Conservation (phyloP, 2,329 filamentous ascomycete species). For the Xylaria sp. region DNA sequence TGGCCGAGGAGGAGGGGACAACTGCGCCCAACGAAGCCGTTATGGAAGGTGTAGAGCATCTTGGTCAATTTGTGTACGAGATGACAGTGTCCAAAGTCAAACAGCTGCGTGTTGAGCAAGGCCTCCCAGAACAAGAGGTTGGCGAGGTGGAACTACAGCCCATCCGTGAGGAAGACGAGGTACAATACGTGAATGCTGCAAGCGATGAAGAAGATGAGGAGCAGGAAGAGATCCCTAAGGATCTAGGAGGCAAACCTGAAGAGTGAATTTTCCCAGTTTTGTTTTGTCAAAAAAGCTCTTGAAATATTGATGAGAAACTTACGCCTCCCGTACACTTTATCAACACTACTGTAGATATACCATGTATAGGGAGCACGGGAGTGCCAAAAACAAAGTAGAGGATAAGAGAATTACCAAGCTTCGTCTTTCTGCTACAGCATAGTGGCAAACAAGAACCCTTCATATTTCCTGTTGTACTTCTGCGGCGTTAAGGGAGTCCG, state of each 20-base stretch:
- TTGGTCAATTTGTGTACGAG: conserved; percentile 95
- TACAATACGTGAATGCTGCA: conserved; percentile 39
- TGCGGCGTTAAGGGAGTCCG: neutral
- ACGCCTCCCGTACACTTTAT: neutral
- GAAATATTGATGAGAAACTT: neutral
- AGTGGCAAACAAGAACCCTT: neutral
- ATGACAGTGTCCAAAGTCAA: conserved; percentile 78
- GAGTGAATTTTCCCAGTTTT: conserved; percentile 3
- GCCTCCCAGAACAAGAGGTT: conserved; percentile 40
- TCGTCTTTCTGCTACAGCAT: neutral
- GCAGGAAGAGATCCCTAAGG: conserved; percentile 32
- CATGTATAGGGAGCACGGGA: conserved; percentile 13
- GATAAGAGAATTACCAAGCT: neutral
- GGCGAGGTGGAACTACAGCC: conserved; percentile 36
- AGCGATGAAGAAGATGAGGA: conserved; percentile 44
- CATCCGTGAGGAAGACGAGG: conserved; percentile 47
- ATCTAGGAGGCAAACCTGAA: conserved; percentile 30
- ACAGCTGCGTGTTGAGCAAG: conserved; percentile 58
- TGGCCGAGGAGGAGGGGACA: conserved; percentile 58
- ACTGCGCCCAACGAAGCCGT: conserved; percentile 67
- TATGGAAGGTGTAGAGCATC: conserved; percentile 93
- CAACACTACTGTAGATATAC: conserved; percentile 13
- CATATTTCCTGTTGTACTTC: neutral
- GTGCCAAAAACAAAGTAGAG: neutral
- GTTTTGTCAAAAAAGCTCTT: neutral